A percentile compares a stretch with the other conserved stretches of the same genome.
phyloP scores from a whole-genome alignment of 1,139 yeast genomes.

The Candida labiduridarum region DNA sequence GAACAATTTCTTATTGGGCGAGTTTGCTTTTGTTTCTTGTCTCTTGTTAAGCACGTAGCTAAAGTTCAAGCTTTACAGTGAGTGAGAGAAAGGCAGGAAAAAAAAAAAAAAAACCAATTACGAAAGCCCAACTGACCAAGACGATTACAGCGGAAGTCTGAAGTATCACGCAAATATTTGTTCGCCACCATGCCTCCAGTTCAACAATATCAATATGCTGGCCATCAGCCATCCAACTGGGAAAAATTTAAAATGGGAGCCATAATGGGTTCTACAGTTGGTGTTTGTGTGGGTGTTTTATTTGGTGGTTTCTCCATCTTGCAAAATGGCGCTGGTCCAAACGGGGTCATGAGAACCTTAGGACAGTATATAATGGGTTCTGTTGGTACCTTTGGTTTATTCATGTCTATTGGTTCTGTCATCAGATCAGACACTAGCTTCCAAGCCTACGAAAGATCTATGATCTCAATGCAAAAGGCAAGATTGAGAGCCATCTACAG shows the following conservation, averaged over 20 bases:
- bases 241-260: conserved; percentile 98
- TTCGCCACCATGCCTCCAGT: conserved; percentile 72
- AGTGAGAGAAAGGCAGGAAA: too few relatives aligned
- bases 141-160: too few relatives aligned
- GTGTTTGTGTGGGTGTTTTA: conserved; percentile 92
- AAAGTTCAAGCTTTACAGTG: too few relatives aligned
- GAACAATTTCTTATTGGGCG: conserved; percentile 4
- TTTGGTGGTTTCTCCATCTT: conserved; percentile 92
- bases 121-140: neutral
- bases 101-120: neutral
- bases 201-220: conserved; percentile 70
- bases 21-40: neutral
- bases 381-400: conserved; percentile 93
- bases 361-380: conserved; percentile 97
- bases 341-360: conserved; percentile 93
- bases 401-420: conserved; percentile 94
- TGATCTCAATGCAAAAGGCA: conserved; percentile 41
- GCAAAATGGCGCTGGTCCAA: conserved; percentile 97
- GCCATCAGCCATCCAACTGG: conserved; percentile 85
- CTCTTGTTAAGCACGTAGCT: neutral
- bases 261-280: conserved; percentile 94
- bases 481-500: conserved; percentile 36
- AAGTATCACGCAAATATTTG: too few relatives aligned
- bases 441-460: conserved; percentile 41
- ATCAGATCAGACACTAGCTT: conserved; percentile 74